Evolutionary conservation across 2,329 filamentous ascomycete genomes (phyloP), one percentile per base, ranked within the genome.

Genomic region (Pochonia chlamydosporia): DNA sequence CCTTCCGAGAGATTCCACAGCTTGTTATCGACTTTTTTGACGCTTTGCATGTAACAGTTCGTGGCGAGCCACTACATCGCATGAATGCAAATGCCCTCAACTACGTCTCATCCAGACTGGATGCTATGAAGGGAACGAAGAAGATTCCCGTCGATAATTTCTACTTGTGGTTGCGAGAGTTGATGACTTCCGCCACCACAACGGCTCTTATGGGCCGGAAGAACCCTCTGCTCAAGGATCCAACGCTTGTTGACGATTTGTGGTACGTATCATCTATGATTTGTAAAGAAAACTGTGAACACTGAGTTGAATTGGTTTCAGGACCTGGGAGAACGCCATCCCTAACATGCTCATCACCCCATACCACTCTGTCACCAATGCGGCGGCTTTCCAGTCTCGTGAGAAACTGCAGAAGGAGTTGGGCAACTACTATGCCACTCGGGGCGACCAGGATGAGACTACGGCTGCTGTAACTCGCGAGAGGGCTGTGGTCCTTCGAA

Each of bases 201-300:
- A 52, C 60, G 16, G 64, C 66, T 1, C 53, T 78, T 26, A 73
- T 66, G 41, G 74, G 74, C 3, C 60, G 65, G 0, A 52, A 69
- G 8, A 75, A 74, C 44, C 70, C 73, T 1, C 31, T 58, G 5
- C 49, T 48, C 0, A 3, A 35, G 1, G 44, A 55, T 2, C 44
- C 71, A 9, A 55, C 61, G 3, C 51, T 73, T 3, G 45, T 69
- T 2, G 56, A 70, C 7, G 60, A 62, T n/a, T 61, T 73, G n/a
- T 66, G 63, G 68, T 67, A 56, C 43, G 56, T 51, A 6, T 39
- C 6, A n/a, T n/a, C n/a, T n/a, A n/a, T n/a, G n/a, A n/a, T n/a
- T n/a, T n/a, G n/a, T n/a, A n/a, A n/a, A n/a, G n/a, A n/a, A n/a
- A n/a, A n/a, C n/a, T n/a, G n/a, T n/a, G n/a, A n/a, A n/a, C n/a